phyloP scores from a whole-genome alignment of 2,329 filamentous ascomycete species.

The Blastomyces parvus region DNA sequence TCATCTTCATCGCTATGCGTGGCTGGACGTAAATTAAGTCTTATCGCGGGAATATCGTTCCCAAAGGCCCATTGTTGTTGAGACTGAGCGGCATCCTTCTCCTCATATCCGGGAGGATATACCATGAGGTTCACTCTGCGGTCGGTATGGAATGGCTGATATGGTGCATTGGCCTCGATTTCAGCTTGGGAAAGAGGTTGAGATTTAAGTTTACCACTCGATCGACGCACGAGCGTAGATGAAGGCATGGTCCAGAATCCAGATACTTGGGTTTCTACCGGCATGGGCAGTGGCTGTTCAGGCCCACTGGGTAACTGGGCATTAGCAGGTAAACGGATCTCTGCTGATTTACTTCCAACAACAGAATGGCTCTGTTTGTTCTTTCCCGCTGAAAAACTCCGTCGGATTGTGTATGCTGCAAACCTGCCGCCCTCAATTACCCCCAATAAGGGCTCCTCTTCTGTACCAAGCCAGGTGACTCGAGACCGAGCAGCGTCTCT shows the following conservation, averaged over 20 bases:
- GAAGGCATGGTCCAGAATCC: slow-evolving; percentile 37
- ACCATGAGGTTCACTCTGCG: slow-evolving; percentile 69
- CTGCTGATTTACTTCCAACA: slow-evolving; percentile 49
- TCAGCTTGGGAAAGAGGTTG: slow-evolving; percentile 65
- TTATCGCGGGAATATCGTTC: slow-evolving; percentile 39
- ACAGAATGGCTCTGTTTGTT: slow-evolving; percentile 47
- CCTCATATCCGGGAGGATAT: slow-evolving; percentile 39
- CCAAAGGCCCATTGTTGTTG: slow-evolving; percentile 46
- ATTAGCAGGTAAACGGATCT: slow-evolving; percentile 57
- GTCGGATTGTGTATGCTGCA: slow-evolving; percentile 36
- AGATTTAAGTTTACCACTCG: slow-evolving; percentile 25
- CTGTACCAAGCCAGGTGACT: slow-evolving; percentile 39
- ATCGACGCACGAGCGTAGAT: slow-evolving; percentile 29
- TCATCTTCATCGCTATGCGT: slow-evolving; percentile 32
- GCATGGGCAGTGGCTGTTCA: slow-evolving; percentile 45
- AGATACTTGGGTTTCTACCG: slow-evolving; percentile 31
- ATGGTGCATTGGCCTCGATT: slow-evolving; percentile 91
- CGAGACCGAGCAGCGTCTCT: slow-evolving; percentile 34
- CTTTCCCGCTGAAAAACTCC: slow-evolving; percentile 42
- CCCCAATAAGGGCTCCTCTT: slow-evolving; percentile 35
- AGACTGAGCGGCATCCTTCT: slow-evolving; percentile 33
- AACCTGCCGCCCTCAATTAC: slow-evolving; percentile 39
- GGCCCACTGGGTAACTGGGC: slow-evolving; percentile 52
- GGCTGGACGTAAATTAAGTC: slow-evolving; percentile 37
- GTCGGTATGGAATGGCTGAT: slow-evolving; percentile 93